These are phyloP conservation scores for Penicillium sp. DNA, from an alignment of 2,329 filamentous ascomycete species.

Conservation along the genomic window DNA sequence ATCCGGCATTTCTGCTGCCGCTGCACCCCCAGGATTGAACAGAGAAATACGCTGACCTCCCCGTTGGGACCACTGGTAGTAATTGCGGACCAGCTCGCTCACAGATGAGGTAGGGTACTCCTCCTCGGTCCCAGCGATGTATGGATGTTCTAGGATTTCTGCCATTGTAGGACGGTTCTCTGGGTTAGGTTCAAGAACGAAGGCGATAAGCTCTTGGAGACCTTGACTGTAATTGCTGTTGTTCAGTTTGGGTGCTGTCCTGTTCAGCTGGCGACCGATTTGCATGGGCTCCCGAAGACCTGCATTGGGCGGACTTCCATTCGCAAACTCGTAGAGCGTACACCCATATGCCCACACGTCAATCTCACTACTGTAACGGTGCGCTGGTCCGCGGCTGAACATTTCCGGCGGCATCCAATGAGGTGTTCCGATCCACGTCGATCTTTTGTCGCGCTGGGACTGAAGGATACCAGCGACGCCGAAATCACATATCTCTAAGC, in stretches of 20 bases:
- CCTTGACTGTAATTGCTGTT: constrained; percentile 41
- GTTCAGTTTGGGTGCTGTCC: constrained; percentile 41
- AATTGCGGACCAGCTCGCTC: constrained; percentile 44
- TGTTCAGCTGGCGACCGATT: constrained; percentile 43
- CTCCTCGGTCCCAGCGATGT: constrained; percentile 41
- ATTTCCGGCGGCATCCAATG: constrained; percentile 64
- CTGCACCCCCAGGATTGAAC: constrained; percentile 56
- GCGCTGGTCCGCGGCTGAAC: constrained; percentile 38
- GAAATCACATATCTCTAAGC: constrained; percentile 61
- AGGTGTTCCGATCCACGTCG: constrained; percentile 61
- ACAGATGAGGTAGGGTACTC: constrained; percentile 43
- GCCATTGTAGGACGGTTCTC: constrained; percentile 44
- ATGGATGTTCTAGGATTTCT: constrained; percentile 44
- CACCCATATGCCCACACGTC: constrained; percentile 51
- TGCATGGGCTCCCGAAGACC: constrained; percentile 45
- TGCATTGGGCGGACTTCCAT: constrained; percentile 47
- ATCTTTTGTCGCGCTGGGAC: constrained; percentile 55
- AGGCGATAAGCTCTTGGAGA: constrained; percentile 44
- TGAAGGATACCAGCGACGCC: constrained; percentile 61
- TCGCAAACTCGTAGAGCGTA: constrained; percentile 48
- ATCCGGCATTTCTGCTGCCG: constrained; percentile 50
- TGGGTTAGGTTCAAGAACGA: constrained; percentile 42
- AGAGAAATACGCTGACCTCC: constrained; percentile 52
- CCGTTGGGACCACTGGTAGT: constrained; percentile 47
- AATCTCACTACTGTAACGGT: constrained; percentile 47